phyloP scores from a whole-genome alignment of 2,329 filamentous ascomycete species.

The Xylaria sp. region DNA sequence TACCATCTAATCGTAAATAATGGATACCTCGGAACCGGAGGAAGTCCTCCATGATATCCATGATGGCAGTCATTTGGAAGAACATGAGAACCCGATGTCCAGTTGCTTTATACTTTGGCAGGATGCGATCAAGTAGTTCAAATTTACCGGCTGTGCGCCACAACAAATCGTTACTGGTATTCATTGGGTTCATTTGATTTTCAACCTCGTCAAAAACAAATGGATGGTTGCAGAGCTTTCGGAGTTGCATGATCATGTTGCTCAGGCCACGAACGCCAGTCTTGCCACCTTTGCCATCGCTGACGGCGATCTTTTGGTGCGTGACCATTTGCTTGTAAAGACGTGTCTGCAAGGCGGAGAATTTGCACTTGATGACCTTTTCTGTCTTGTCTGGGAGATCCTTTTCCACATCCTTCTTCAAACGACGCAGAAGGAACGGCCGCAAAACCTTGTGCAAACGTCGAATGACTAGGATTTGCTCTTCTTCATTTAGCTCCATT shows the following conservation, averaged over 20 bases:
- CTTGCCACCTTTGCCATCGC: constrained; percentile 95
- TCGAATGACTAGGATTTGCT: constrained; percentile 96
- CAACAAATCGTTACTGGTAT: constrained; percentile 88
- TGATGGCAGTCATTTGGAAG: constrained; percentile 99
- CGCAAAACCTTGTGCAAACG: constrained; percentile 97
- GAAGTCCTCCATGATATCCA: constrained; percentile 99
- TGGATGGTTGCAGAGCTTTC: constrained; percentile 98
- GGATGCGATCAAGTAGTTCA: constrained; percentile 88
- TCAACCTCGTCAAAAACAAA: constrained; percentile 99
- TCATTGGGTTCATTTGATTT: constrained; percentile 94
- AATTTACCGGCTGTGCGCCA: constrained; percentile 99
- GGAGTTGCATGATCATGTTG: constrained; percentile 99
- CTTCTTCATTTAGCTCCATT: constrained; percentile 99
- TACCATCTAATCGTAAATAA: constrained; percentile 94
- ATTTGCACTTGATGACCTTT: constrained; percentile 99
- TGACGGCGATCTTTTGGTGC: constrained; percentile 93
- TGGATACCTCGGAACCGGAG: constrained; percentile 83
- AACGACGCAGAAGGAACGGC: constrained; percentile 95
- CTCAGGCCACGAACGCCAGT: constrained; percentile 92
- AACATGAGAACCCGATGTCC: constrained; percentile 99
- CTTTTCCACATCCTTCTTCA: constrained; percentile 99
- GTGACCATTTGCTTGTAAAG: constrained; percentile 98
- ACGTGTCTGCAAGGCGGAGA: constrained; percentile 91
- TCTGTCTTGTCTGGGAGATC: constrained; percentile 99
- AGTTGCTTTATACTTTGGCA: constrained; percentile 92